Evolutionary conservation across 2,329 filamentous ascomycete species (phyloP).

Genomic region (Myrmaecium sp.): DNA sequence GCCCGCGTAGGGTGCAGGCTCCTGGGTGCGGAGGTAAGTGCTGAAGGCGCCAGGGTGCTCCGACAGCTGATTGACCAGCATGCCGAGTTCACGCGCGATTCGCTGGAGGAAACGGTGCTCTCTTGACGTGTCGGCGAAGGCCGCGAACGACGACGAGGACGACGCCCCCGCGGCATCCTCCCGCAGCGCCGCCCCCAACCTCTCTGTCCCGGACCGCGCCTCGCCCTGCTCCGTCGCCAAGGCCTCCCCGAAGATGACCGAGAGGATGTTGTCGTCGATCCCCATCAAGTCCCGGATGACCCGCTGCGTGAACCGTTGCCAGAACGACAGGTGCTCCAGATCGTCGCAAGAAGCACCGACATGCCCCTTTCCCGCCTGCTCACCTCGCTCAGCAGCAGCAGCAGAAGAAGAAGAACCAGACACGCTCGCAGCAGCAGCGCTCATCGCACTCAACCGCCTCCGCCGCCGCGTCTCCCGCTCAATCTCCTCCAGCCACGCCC

Average conservation of each 20-base stretch:
- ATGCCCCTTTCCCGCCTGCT: slow-evolving; percentile 14
- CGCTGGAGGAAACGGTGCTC: slow-evolving; percentile 65
- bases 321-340: slow-evolving; percentile 49
- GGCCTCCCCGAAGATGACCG: slow-evolving; percentile 72
- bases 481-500: slow-evolving; percentile 71
- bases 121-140: slow-evolving; percentile 38
- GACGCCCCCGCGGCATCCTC: slow-evolving; percentile 11
- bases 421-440: slow-evolving; percentile 1
- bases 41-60: slow-evolving; percentile 81
- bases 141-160: slow-evolving; percentile 13
- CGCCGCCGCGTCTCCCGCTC: slow-evolving; percentile 61
- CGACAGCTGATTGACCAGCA: slow-evolving; percentile 66
- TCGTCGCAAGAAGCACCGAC: slow-evolving; percentile 18
- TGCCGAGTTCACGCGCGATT: slow-evolving; percentile 72
- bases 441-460: slow-evolving; percentile 38
- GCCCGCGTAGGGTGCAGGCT: slow-evolving; percentile 57
- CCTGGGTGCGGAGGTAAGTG: slow-evolving; percentile 48
- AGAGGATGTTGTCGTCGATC: slow-evolving; percentile 70
- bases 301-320: slow-evolving; percentile 65
- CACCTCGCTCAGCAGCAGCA: slow-evolving; percentile 27
- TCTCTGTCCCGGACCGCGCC: slow-evolving; percentile 7
- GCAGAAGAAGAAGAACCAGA: slow-evolving; percentile 1
- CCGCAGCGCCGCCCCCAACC: neutral
- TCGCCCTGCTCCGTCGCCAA: slow-evolving; percentile 43
- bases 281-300: slow-evolving; percentile 83